phyloP scores from a whole-genome alignment of 768 basidiomycete species.

The Cyathus striatus region DNA sequence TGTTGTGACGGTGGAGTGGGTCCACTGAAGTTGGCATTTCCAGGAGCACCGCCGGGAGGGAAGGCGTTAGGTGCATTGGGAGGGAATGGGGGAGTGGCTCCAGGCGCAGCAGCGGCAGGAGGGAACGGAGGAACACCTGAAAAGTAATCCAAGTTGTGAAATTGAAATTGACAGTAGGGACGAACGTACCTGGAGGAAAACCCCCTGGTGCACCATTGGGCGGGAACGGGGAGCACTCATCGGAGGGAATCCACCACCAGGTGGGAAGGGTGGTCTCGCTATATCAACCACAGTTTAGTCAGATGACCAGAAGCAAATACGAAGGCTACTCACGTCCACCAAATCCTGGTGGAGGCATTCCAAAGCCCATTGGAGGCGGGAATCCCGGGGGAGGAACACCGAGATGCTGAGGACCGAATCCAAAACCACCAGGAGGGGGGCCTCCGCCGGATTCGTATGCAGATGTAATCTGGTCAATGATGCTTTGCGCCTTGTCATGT shows the following conservation, averaged over 20 bases:
- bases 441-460: constrained; percentile 85
- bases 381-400: constrained; percentile 47
- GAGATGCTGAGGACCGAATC: constrained; percentile 80
- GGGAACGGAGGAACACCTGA: constrained; percentile 49
- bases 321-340: constrained; percentile 40
- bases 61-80: constrained; percentile 27
- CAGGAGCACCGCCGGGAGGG: constrained; percentile 23
- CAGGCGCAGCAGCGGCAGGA: constrained; percentile 37
- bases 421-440: constrained; percentile 84
- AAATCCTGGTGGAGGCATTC: constrained; percentile 50
- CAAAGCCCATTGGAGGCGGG: constrained; percentile 45
- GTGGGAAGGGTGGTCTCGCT: constrained; percentile 72
- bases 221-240: constrained; percentile 44
- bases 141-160: no score
- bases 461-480: constrained; percentile 97
- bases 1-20: constrained; percentile 24
- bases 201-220: constrained; percentile 35
- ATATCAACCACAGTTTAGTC: constrained; percentile 8
- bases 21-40: constrained; percentile 26
- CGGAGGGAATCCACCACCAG: constrained; percentile 53
- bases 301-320: not conserved
- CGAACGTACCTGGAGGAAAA: constrained; percentile 36
- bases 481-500: constrained; percentile 96
- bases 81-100: constrained; percentile 42
- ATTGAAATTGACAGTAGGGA: no score